phyloP scores from a whole-genome alignment of 2,329 filamentous ascomycete genomes.

The Hymenoscyphus occultus region DNA sequence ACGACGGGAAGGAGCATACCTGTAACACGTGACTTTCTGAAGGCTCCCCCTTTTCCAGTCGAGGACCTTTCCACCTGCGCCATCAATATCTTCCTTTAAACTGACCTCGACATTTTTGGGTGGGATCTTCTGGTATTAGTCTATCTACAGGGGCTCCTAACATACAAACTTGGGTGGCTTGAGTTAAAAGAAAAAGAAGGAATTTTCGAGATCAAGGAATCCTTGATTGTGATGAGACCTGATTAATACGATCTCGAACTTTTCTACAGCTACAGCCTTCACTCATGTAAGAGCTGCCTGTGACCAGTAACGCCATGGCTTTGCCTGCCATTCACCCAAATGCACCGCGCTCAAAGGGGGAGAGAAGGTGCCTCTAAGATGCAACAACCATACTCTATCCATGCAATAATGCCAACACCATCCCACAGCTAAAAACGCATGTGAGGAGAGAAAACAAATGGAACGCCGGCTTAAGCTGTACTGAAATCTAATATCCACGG shows the following conservation, averaged over 20 bases:
- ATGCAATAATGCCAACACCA: background rate
- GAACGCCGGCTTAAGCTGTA: slow-evolving; percentile 3
- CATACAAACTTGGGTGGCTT: background rate
- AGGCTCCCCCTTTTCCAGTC: background rate
- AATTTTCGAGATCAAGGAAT: background rate
- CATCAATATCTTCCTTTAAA: background rate
- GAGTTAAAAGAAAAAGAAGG: background rate
- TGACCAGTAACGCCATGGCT: slow-evolving; percentile 4
- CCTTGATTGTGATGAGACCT: slow-evolving; percentile 2
- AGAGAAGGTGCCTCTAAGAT: slow-evolving; percentile 2
- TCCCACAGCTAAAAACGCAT: background rate
- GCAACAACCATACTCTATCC: background rate
- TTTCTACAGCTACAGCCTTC: slow-evolving; percentile 7
- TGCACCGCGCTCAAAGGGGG: background rate
- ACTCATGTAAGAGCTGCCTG: slow-evolving; percentile 1
- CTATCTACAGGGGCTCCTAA: background rate
- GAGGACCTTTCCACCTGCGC: background rate
- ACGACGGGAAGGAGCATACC: background rate
- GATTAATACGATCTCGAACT: slow-evolving; percentile 2
- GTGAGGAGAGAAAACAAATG: background rate
- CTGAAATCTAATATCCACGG: slow-evolving; percentile 1
- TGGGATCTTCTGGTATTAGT: background rate
- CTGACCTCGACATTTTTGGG: background rate
- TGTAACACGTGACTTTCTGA: background rate
- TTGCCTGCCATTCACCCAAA: background rate